Percentiles rank a stretch among this genome's conserved stretches.
Evolutionary conservation across 441 rosid species (phyloP).

Genomic region (Mallotus japonicus): DNA sequence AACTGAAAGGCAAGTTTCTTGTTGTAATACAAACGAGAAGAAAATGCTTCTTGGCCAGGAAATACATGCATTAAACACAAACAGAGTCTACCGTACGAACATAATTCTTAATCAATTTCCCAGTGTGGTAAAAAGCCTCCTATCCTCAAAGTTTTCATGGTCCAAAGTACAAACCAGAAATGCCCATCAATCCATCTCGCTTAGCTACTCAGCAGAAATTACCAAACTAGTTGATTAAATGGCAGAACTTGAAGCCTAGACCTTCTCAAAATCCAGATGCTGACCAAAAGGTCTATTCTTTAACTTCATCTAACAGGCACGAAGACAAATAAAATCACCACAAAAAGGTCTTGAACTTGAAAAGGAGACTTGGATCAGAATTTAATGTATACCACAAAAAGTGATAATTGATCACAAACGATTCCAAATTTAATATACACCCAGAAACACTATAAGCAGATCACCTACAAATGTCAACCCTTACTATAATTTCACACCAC

Average conservation of each 20-base stretch:
- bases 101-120: not conserved
- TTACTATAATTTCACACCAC: not conserved
- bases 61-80: not conserved
- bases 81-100: conserved; percentile 1
- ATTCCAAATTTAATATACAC: conserved; percentile 11
- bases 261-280: not conserved
- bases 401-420: not conserved
- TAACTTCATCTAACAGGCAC: not conserved
- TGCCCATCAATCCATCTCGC: not conserved
- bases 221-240: not conserved
- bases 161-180: not conserved
- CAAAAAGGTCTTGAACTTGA: conserved; percentile 1
- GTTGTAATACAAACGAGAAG: not conserved
- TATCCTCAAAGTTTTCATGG: not conserved
- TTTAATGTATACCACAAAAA: not conserved
- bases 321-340: not conserved
- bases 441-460: conserved; percentile 9
- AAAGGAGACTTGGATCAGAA: conserved; percentile 20
- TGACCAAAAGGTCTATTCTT: not conserved
- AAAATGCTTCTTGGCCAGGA: not conserved
- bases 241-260: not conserved
- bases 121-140: not conserved
- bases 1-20: not conserved
- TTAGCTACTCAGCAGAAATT: not conserved
- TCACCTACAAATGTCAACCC: conserved; percentile 4